Base-by-base conservation (phyloP, 2,329 filamentous ascomycete species). In the Fragosphaeria purpurea region DNA sequence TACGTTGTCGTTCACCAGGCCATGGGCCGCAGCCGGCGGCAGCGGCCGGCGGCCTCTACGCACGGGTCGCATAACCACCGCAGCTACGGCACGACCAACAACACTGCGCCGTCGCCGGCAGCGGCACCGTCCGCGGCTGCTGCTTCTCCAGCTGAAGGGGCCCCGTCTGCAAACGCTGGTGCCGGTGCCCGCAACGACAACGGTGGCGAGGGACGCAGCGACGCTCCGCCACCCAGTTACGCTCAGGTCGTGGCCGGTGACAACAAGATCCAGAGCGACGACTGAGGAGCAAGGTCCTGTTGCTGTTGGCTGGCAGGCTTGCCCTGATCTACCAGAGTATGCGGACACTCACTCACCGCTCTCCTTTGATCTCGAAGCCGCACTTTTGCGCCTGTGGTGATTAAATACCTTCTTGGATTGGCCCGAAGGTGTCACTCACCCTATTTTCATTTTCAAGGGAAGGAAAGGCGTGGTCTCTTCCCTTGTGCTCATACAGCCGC, bases 221-320 rank as follows among this genome's bases (percentile, higher is more conserved):
- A 68, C 55, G 62, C 72, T 46, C 74, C 79, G 39, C 90, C 91
- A 41, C 91, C 93, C 4, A 88, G 85, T 11, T 97, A 97, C 66
- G 85, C 86, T 12, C 88, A 96, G 68, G 91, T 88, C 45, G 84
- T 96, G 53, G 84, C 83, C 61, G 89, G 88, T 1, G 91, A 97
- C 63, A 71, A 96, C 68, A 97, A 97, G 77, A 75, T 96, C 47
- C 93, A 97, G 75, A 75, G 67, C 13, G 73, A 76, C 51, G 76
- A 82, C 53, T 82, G 73, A 64, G 52, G 32, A 11, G 4, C n/a
- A 22, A 22, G 22, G 22, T 22, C 22, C 22, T 22, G n/a, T 22
- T 22, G 22, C 2, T 22, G 22, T 22, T 22, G 22, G 22, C 22
- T 3, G 22, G 22, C 22, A 22, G 22, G 22, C 22, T 22, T 22